A percentile compares a stretch with the other conserved stretches of the same genome.
These are phyloP conservation scores for Chrysochromulina tobinii DNA, from an alignment of 78 protist species.

Conservation along the genomic window DNA sequence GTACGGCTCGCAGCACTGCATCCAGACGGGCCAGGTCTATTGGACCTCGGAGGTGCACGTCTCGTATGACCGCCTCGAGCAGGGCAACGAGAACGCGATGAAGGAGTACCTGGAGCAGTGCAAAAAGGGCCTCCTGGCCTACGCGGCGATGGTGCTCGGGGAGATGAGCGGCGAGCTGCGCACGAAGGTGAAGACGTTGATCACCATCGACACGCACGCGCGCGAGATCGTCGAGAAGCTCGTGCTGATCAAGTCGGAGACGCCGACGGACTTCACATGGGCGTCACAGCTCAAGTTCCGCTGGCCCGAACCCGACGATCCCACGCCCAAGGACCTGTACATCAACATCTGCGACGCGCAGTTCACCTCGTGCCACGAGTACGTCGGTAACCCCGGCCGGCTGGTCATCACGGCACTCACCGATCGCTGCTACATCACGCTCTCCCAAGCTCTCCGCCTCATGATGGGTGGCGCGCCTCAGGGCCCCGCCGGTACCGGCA, in stretches of 20 bases:
- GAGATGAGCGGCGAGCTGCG: conserved; percentile 47
- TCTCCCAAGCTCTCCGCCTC: conserved; percentile 83
- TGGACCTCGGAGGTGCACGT: conserved; percentile 72
- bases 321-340: conserved; percentile 19
- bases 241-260: conserved; percentile 52
- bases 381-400: conserved; percentile 83
- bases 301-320: conserved; percentile 52
- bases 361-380: conserved; percentile 77
- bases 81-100: conserved; percentile 78
- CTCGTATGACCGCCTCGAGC: conserved; percentile 68
- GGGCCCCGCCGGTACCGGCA: conserved; percentile 96
- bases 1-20: conserved; percentile 74
- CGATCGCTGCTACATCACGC: conserved; percentile 94
- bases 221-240: conserved; percentile 78
- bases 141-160: conserved; percentile 45
- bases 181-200: conserved; percentile 67
- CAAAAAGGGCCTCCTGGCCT: background rate
- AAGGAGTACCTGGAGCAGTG: conserved; percentile 57
- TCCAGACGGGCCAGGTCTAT: conserved; percentile 47
- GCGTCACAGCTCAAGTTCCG: conserved; percentile 65
- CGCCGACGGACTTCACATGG: conserved; percentile 61
- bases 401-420: conserved; percentile 92
- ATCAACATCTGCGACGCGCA: conserved; percentile 70
- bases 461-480: conserved; percentile 92
- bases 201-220: conserved; percentile 85